phyloP scores from a whole-genome alignment of 345 rosid species.

The Leavenworthia alabamica region DNA sequence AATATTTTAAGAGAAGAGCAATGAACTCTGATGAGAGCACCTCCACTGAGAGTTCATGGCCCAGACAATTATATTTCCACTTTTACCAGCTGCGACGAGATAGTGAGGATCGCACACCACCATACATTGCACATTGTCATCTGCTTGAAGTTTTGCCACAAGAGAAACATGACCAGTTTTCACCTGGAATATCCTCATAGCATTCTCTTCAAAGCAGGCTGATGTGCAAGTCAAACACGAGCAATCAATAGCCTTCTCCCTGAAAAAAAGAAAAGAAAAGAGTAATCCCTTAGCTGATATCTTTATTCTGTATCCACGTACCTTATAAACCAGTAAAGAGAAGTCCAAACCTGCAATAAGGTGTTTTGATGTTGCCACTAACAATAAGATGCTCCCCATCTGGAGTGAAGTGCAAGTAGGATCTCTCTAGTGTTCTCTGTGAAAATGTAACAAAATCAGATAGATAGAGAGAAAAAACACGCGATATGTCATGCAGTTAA shows the following conservation, averaged over 20 bases:
- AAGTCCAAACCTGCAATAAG: constrained; percentile 71
- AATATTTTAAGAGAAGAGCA: not conserved
- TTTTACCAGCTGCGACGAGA: constrained; percentile 60
- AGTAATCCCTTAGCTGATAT: constrained; percentile 9
- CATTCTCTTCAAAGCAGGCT: constrained; percentile 40
- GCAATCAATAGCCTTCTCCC: constrained; percentile 65
- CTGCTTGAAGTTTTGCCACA: constrained; percentile 48
- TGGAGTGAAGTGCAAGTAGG: constrained; percentile 58
- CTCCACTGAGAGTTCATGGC: constrained; percentile 79
- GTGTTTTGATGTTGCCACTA: constrained; percentile 53
- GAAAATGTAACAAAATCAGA: constrained; percentile 13
- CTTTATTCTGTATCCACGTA: not conserved
- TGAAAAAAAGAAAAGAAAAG: constrained; percentile 19
- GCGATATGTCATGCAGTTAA: not conserved
- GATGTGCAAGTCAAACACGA: constrained; percentile 64
- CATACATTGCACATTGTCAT: constrained; percentile 46
- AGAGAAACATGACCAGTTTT: constrained; percentile 65
- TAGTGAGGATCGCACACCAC: constrained; percentile 56
- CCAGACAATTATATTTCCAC: constrained; percentile 72
- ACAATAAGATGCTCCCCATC: constrained; percentile 62
- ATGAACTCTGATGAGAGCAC: constrained; percentile 31
- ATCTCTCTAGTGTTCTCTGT: constrained; percentile 54
- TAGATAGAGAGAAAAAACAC: not conserved
- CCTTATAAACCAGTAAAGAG: not conserved
- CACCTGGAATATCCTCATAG: constrained; percentile 59